Evolutionary conservation across 2,329 filamentous ascomycete species (phyloP), one percentile per base, ranked within the genome.

Genomic region (Lomentospora prolificans): DNA sequence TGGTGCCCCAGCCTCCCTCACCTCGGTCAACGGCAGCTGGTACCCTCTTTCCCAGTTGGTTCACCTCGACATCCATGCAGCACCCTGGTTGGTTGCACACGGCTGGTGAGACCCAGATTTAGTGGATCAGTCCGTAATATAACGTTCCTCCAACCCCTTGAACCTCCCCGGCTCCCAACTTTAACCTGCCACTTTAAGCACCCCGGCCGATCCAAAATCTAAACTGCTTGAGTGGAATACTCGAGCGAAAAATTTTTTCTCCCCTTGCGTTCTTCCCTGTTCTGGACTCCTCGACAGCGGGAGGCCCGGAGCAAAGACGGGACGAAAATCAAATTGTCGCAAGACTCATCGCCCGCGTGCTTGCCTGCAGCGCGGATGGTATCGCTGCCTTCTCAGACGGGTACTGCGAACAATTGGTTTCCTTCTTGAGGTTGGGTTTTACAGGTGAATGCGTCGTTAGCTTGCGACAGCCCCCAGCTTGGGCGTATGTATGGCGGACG

Each of bases 21-120:
- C 44, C 44, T 48, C 44, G 44, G 44, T 48, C 44, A 48, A 48
- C 44, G 44, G 44, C 44, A 48, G 22, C 44, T 48, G 44, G 22
- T 48, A 25, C 44, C 44, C 44, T 48, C 22, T 10, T 48, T 22
- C 22, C 44, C 44, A 19, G 24, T 22, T 6, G 17, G 7, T 19
- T 48, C 44, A 48, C 44, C 44, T 48, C 22, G 17, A 9, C 22
- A 14, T 3, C 17, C 44, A 9, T 22, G 44, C 44, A 48, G 12
- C 19, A 48, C 24, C 44, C 44, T 27, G n/a, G 44, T 48, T 25
- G 44, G 44, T 19, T 48, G 44, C 10, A 9, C 14, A 48, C 22
- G 22, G 17, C 17, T 22, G 22, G 17, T 25, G 44, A 22, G 2
- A 19, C 12, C 12, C 44, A 22, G 22, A 22, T 27, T 10, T 25